Evolutionary conservation across 2,329 filamentous ascomycete genomes (phyloP).

Genomic region (Phaeoacremonium minimum): DNA sequence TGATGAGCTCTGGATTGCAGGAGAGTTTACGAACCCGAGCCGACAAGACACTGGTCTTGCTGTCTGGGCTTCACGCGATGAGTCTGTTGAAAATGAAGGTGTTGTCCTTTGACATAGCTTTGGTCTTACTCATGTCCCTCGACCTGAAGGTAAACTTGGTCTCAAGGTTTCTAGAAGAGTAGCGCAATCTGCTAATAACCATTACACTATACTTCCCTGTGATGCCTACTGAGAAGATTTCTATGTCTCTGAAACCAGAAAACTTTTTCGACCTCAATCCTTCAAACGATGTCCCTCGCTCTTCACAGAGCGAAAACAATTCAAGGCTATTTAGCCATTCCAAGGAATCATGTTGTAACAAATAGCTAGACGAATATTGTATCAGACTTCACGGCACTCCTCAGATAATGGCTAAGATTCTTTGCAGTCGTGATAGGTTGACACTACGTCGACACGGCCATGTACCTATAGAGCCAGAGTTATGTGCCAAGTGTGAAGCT

Average conservation of each 20-base stretch:
- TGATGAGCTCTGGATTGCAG: conserved; percentile 55
- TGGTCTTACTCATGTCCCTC: conserved; percentile 49
- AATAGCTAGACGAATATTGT: background rate
- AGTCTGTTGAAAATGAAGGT: conserved; percentile 8
- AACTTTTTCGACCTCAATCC: conserved; percentile 50
- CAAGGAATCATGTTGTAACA: background rate
- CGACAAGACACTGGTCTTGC: background rate
- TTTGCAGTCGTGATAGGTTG: no score
- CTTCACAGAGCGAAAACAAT: background rate
- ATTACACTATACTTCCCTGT: conserved; percentile 45
- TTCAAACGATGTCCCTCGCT: conserved; percentile 26
- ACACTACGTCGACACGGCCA: no score
- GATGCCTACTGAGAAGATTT: conserved; percentile 54
- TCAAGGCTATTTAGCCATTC: background rate
- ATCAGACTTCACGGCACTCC: no score
- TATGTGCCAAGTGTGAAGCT: no score
- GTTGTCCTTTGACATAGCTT: conserved; percentile 9
- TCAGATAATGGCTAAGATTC: no score
- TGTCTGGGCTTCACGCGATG: conserved; percentile 34
- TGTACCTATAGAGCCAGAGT: no score
- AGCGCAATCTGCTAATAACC: background rate
- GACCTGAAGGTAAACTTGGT: conserved; percentile 35
- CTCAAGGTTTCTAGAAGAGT: no score
- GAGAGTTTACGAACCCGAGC: conserved; percentile 30
- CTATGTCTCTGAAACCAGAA: conserved; percentile 41